These are phyloP conservation scores for Piper longum DNA, from an alignment of 164 flowering plant species.

Conservation along the genomic window DNA sequence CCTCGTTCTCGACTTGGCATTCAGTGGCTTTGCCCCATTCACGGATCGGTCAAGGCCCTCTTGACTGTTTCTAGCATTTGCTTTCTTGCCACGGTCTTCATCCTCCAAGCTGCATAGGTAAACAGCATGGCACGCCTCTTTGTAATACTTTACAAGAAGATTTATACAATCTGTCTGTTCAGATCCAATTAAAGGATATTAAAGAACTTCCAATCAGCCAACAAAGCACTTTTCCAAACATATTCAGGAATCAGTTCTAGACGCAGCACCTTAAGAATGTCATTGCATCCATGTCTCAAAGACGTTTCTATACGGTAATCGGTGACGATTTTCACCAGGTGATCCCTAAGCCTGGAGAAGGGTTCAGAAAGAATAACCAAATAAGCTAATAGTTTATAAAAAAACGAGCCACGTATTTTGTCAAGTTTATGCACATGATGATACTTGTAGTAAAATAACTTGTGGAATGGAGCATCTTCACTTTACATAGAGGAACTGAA, in stretches of 20 bases:
- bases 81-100: slow-evolving; percentile 37
- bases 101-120: slow-evolving; percentile 62
- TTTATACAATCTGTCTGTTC: slow-evolving; percentile 78
- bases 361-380: background rate
- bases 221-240: background rate
- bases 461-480: too few relatives aligned
- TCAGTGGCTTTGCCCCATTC: slow-evolving; percentile 25
- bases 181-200: background rate
- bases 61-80: slow-evolving; percentile 21
- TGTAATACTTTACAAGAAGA: slow-evolving; percentile 74
- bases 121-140: slow-evolving; percentile 85
- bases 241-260: background rate
- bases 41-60: slow-evolving; percentile 15
- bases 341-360: slow-evolving; percentile 71
- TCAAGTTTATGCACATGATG: too few relatives aligned
- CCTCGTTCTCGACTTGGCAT: slow-evolving; percentile 61
- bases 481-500: too few relatives aligned
- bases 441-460: too few relatives aligned
- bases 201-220: background rate
- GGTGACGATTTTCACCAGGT: slow-evolving; percentile 80
- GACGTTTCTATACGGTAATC: slow-evolving; percentile 97
- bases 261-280: slow-evolving; percentile 77
- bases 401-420: too few relatives aligned
- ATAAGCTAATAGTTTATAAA: too few relatives aligned
- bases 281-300: slow-evolving; percentile 93